Base-by-base conservation (phyloP, 2,329 filamentous ascomycete species). In the Colletotrichum spaethianum region DNA sequence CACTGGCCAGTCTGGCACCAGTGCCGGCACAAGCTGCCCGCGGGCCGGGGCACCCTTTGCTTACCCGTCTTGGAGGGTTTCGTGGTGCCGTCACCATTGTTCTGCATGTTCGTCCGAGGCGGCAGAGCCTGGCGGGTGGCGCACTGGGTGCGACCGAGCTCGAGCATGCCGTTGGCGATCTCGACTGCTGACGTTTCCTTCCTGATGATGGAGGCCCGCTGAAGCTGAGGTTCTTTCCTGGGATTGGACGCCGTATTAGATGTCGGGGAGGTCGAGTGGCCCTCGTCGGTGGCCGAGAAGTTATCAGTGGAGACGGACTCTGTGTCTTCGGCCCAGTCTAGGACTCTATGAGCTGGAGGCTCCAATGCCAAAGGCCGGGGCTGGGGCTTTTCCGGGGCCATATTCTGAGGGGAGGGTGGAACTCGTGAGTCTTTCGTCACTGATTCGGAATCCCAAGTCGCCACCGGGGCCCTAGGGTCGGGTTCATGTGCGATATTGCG, bases 1-100 rank as follows among this genome's bases (percentile, higher is more conserved):
- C 87, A 89, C 16, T 78, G 81, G 8, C 86, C 86, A 50, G 83
- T 79, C 63, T 81, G 80, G 77, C 86, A 87, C 86, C 86, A 89
- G 77, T 85, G 80, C 16, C 83, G 82, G 77, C 87, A 88, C 76
- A 79, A 78, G 33, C 48, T 74, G 74, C 52, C 66, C 56, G 55
- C 42, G 23, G 66, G 65, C 31, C 57, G 70, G n/a, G 53, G 18
- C 14, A 53, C 12, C 38, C 57, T 73, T 18, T 63, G 33, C 53
- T 71, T 70, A 18, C 23, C 48, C n/a, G 57, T 11, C 46, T 63
- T 63, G 6, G 63, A 20, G 33, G n/a, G 31, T 38, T 67, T 71
- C 26, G 5, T 11, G 44, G 28, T 56, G 50, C n/a, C 46, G 44
- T 16, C 28, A 26, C 20, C 28, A 33, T 23, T 63, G 28, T 18